Evolutionary conservation across 768 basidiomycete species (phyloP), one percentile per base, ranked within the genome.

Genomic region (Suillus discolor): DNA sequence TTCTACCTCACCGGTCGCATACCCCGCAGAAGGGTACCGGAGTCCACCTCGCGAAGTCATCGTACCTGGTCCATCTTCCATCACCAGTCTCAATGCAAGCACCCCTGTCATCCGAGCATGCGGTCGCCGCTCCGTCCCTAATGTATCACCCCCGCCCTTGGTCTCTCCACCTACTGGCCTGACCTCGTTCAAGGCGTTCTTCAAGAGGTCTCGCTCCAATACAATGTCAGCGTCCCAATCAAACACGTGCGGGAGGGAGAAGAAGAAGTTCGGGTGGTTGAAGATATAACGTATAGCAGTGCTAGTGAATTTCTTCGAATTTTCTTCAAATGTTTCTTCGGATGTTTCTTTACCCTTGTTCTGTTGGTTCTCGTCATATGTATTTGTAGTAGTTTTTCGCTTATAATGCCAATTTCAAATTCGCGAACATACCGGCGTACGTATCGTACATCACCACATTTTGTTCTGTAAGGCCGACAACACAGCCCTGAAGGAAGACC

Each of bases 181-280:
- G 66, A 51, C 66, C 0, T 70, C 75, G 4, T 70, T 77, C 62
- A 75, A 67, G 67, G 62, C 61, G 0, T 64, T 75, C 31, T 74
- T 76, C 65, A 72, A 71, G 60, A 75, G 75, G 16, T 75, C 74
- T 39, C 69, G 72, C 63, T 75, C 62, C 59, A 69, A 69, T 47
- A 69, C 73, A n/a, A 65, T 67, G n/a, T 45, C 65, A 18, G 57
- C 45, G 13, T 44, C 71, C 39, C 63, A 60, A 64, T 42, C 70
- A 25, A 64, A 62, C 57, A 55, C 62, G 28, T 34, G 71, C 49
- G 70, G 71, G 63, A 75, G 68, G 63, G 73, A 71, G 47, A 75
- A 74, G 71, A 73, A 73, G 57, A 67, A 70, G 44, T 65, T 78
- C 20, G 70, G 72, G 49, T 78, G 77, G 74, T 61, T 75, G 63